Evolutionary conservation across 139 green algal genomes (phyloP), one percentile per base, ranked within the genome.

Genomic region (Chlorella sp.): DNA sequence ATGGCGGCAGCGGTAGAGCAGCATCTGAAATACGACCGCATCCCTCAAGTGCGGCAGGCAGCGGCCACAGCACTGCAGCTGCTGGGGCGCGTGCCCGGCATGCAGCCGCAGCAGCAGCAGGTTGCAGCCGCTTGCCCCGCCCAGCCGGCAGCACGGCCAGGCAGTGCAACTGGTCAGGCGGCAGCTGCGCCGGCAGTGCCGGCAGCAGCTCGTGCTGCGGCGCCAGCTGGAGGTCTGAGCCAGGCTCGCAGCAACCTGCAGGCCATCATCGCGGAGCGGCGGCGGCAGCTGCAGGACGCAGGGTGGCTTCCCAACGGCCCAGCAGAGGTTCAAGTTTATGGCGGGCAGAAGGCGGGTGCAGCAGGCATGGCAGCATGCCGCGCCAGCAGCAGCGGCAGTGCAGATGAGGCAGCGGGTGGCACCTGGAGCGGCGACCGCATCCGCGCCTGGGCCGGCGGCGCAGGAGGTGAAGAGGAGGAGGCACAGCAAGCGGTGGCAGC

Each of bases 31-130:
- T 85, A 79, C 51, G 80, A 85, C 26, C n/a, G 68, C 18, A 70
- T 85, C 25, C 80, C 80, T 4, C 68, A 85, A n/a, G 80, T 85
- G 21, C 26, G 80, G 23, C 32, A 68, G 34, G 80, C 80, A 12
- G 80, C 80, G 6, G 80, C 69, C 1, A 16, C 51, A 15, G 30
- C 56, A 12, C 36, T 78, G 67, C 80, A 65, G 20, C 76, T 38
- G 36, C 76, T 82, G 76, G 36, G 57, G 20, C 36, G 36, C 36
- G 26, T 82, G 76, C 60, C 51, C 7, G 13, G 60, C 57, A 34
- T 47, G 60, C 74, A 80, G 55, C 74, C n/a, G 51, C 56, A 57
- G 60, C 36, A 71, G 76, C 76, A 82, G 76, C 73, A 30, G 41
- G 64, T 30, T 11, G 64, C 6, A 13, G 15, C 34, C 5, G 64